Percentiles rank a stretch among this genome's conserved stretches.
Evolutionary conservation across 2,329 filamentous ascomycete species (phyloP).

Genomic region (Monilinia fructigena): DNA sequence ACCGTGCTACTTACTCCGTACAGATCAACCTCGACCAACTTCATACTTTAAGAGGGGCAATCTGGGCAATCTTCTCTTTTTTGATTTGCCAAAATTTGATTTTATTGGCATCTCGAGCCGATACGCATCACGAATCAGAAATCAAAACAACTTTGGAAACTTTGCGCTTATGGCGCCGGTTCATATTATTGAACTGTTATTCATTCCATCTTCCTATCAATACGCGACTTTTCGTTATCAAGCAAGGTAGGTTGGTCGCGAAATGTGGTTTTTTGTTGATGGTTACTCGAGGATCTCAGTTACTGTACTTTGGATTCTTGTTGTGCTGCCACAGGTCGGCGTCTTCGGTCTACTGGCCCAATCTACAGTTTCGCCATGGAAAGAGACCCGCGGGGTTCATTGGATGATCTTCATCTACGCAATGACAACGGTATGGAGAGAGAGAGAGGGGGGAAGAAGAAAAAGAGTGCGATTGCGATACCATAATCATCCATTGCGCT

Average conservation of each 20-base stretch:
- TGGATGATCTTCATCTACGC: conserved; percentile 34
- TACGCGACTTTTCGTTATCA: conserved; percentile 21
- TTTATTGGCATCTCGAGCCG: conserved; percentile 29
- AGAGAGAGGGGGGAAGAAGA: not conserved
- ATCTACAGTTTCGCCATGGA: conserved; percentile 29
- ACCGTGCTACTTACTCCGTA: too few species aligned
- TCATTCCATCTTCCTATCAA: conserved; percentile 28
- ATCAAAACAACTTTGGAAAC: conserved; percentile 26
- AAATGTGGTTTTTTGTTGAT: conserved; percentile 19
- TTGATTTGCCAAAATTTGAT: conserved; percentile 11
- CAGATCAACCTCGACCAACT: not conserved
- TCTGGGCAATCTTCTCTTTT: not conserved
- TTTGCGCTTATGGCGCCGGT: conserved; percentile 35
- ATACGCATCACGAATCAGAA: conserved; percentile 31
- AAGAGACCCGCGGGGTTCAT: conserved; percentile 27
- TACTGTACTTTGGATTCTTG: not conserved
- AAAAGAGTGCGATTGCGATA: conserved; percentile 1
- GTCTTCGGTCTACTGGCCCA: conserved; percentile 31
- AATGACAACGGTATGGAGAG: conserved; percentile 1
- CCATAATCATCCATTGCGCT: not conserved
- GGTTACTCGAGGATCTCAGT: conserved; percentile 1
- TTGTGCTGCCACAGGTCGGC: conserved; percentile 16
- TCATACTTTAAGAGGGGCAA: conserved; percentile 19
- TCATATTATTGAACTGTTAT: conserved; percentile 24
- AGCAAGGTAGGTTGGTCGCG: conserved; percentile 27